Evolutionary conservation across 352 stramenopile species (phyloP), one percentile per base, ranked within the genome.

Genomic region (Globisporangium solare): DNA sequence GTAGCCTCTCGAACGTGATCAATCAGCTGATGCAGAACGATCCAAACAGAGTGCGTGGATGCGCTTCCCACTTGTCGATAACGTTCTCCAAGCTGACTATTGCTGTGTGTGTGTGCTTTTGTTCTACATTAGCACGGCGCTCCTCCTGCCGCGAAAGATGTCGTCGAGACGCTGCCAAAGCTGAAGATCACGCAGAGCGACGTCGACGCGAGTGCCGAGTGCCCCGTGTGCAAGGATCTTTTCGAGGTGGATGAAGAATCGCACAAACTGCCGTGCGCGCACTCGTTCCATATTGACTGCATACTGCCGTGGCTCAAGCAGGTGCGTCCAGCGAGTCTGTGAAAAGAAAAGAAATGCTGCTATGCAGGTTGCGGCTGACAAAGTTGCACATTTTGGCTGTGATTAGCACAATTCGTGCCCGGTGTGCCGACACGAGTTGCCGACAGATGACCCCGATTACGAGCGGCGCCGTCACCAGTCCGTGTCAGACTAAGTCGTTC

Each of bases 1-100:
- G 85, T 31, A 92, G 88, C 49, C 82, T 93, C 60, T 76, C 83
- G 15, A 91, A 70, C 47, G 70, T 95, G 22, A 93, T 95, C 53
- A 93, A 93, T 59, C 85, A 95, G 56, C 75, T 95, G 18, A 95
- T 95, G 85, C 83, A 92, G 52, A 92, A 93, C 63, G 85, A 95
- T 35, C 70, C 83, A 8, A 95, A 92, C 58, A 71, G 85, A 63
- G 85, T 93, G 78, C 60, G 74, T 64, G 3, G 5, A 14, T 4
- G 7, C 24, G 1, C 20, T 40, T 14, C n/a, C 6, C 43, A 45
- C 2, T 17, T 55, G 40, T 48, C 27, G 22, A 14, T 17, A 47
- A 47, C 35, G 20, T 46, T 3, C 5, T 13, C 17, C 24, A 56
- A n/a, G 10, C 13, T 55, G 17, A 52, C 32, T 58, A 18, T 41